Percentiles rank a stretch among this genome's conserved stretches.
Conservation (phyloP, 768 basidiomycete genomes). For the Mycena vitilis region DNA sequence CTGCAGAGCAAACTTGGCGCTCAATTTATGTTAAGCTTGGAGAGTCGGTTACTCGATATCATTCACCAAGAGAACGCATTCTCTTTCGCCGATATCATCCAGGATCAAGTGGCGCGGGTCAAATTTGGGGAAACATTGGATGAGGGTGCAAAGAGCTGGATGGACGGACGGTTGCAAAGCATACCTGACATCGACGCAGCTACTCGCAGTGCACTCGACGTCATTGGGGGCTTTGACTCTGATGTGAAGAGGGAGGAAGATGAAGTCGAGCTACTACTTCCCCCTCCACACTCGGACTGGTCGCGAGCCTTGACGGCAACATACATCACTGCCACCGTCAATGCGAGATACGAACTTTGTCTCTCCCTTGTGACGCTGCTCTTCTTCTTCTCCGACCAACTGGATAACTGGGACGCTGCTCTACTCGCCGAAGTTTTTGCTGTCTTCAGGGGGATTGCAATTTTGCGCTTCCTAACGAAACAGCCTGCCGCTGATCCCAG, state of each 20-base stretch:
- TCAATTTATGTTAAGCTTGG: conserved; percentile 65
- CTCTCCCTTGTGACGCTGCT: conserved; percentile 73
- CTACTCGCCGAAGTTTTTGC: conserved; percentile 81
- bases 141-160: conserved; percentile 70
- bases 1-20: conserved; percentile 71
- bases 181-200: conserved; percentile 67
- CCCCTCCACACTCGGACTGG: conserved; percentile 71
- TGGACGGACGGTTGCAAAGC: conserved; percentile 67
- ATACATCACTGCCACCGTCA: conserved; percentile 71
- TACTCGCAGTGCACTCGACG: conserved; percentile 69
- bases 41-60: conserved; percentile 69
- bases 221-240: conserved; percentile 77
- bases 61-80: conserved; percentile 84
- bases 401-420: conserved; percentile 72
- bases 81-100: conserved; percentile 79
- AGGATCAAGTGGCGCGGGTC: conserved; percentile 68
- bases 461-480: conserved; percentile 69
- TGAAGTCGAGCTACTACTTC: conserved; percentile 67
- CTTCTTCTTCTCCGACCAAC: conserved; percentile 75
- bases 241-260: conserved; percentile 83
- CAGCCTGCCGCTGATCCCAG: conserved; percentile 63
- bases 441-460: conserved; percentile 81
- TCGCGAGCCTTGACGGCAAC: conserved; percentile 68
- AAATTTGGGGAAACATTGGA: conserved; percentile 69
- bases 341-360: conserved; percentile 82